Conservation (phyloP, 2,329 filamentous ascomycete genomes). For the Emericellopsis atlantica region DNA sequence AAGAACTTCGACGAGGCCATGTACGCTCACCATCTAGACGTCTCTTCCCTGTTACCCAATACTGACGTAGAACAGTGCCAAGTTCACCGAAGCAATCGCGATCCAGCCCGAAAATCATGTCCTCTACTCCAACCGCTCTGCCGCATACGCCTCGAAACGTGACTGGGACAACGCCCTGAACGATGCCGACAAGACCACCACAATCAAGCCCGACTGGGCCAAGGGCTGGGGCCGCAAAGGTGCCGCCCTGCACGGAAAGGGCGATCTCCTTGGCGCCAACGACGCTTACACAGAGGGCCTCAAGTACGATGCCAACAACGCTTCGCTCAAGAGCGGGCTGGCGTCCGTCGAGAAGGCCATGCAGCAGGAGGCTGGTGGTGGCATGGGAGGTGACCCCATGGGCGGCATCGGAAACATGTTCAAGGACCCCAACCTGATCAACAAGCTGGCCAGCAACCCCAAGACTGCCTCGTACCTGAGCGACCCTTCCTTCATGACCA, state of each 20-base stretch:
- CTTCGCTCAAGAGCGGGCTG: conserved; percentile 81
- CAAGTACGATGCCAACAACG: conserved; percentile 83
- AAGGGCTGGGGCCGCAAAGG: conserved; percentile 95
- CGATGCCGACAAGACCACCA: conserved; percentile 86
- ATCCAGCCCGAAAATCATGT: conserved; percentile 87
- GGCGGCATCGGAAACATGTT: conserved; percentile 86
- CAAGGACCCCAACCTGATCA: conserved; percentile 77
- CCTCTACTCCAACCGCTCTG: conserved; percentile 94
- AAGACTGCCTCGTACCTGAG: conserved; percentile 77
- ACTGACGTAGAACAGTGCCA: conserved; percentile 46
- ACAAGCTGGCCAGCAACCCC: conserved; percentile 87
- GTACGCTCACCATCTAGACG: conserved; percentile 43
- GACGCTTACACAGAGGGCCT: conserved; percentile 93
- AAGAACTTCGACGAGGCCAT: conserved; percentile 95
- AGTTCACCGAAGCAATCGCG: conserved; percentile 88
- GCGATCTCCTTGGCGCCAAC: conserved; percentile 71
- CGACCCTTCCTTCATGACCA: conserved; percentile 80
- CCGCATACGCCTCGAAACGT: conserved; percentile 74
- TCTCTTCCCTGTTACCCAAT: not conserved
- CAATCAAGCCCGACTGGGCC: conserved; percentile 95
- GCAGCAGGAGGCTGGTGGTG: conserved; percentile 38
- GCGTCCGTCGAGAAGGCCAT: conserved; percentile 80
- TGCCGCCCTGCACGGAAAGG: conserved; percentile 75
- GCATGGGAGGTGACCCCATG: conserved; percentile 45
- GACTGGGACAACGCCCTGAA: conserved; percentile 75